Percentiles rank a stretch among this genome's conserved stretches.
These are phyloP conservation scores for Austroboletus eburneus DNA, from an alignment of 768 basidiomycete species.

Conservation along the genomic window DNA sequence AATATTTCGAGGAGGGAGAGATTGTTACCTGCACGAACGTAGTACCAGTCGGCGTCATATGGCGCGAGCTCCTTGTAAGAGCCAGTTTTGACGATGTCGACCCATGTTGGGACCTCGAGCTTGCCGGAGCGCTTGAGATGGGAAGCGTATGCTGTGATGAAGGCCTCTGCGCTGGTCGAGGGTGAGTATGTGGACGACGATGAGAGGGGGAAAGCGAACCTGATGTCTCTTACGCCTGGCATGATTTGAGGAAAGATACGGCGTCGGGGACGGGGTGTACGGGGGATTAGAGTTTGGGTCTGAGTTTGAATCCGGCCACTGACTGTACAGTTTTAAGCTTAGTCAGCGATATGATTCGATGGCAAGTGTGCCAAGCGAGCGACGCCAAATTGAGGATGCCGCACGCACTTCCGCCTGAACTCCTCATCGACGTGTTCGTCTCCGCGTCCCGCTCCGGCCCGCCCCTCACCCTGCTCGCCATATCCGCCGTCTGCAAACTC, in stretches of 20 bases:
- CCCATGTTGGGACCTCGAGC: slow-evolving; percentile 98
- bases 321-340: slow-evolving; percentile 40
- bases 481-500: slow-evolving; percentile 51
- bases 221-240: slow-evolving; percentile 82
- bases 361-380: too few relatives aligned
- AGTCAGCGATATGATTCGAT: slow-evolving; percentile 29
- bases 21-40: slow-evolving; percentile 89
- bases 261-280: slow-evolving; percentile 48
- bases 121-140: slow-evolving; percentile 98
- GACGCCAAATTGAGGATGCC: too few relatives aligned
- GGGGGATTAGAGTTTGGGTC: slow-evolving; percentile 29
- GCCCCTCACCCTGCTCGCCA: slow-evolving; percentile 44
- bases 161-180: slow-evolving; percentile 74
- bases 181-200: neutral
- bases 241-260: slow-evolving; percentile 49
- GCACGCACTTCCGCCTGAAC: slow-evolving; percentile 50
- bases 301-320: slow-evolving; percentile 35
- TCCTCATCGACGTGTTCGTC: slow-evolving; percentile 60
- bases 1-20: neutral
- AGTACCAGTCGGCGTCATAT: slow-evolving; percentile 99
- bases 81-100: slow-evolving; percentile 97
- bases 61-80: slow-evolving; percentile 97
- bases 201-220: slow-evolving; percentile 38
- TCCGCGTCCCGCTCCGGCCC: slow-evolving; percentile 38
- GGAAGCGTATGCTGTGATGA: slow-evolving; percentile 91